Evolutionary conservation across 441 rosid species (phyloP).

Genomic region (Erodium chrysanthum): DNA sequence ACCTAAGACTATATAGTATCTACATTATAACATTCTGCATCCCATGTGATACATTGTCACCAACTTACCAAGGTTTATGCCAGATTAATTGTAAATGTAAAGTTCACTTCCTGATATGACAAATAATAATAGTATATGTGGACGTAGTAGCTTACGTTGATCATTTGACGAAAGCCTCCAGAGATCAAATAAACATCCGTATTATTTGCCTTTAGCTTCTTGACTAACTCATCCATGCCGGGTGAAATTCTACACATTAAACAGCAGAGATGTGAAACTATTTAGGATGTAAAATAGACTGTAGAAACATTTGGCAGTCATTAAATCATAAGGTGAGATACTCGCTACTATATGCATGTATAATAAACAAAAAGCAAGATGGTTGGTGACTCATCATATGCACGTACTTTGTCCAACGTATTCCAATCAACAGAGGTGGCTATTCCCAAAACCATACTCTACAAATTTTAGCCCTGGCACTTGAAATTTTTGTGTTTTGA

Average conservation of each 20-base stretch:
- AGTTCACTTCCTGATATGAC: neutral
- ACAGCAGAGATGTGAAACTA: conserved; percentile 13
- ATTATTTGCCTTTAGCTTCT: conserved; percentile 61
- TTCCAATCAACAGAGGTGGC: neutral
- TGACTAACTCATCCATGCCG: conserved; percentile 71
- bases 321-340: neutral
- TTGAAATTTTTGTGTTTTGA: neutral
- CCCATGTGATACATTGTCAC: neutral
- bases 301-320: neutral
- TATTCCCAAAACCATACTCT: neutral
- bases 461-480: neutral
- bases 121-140: conserved; percentile 2
- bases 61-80: neutral
- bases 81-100: conserved; percentile 1
- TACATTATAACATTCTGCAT: neutral
- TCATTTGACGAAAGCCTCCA: conserved; percentile 96
- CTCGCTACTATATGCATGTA: neutral
- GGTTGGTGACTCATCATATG: neutral
- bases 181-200: conserved; percentile 68
- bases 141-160: conserved; percentile 45
- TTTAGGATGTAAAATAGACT: neutral
- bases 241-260: conserved; percentile 59
- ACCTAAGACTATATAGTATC: neutral
- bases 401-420: neutral
- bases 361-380: neutral